These are phyloP conservation scores for Aspergillus olivimuriae DNA, from an alignment of 495 filamentous ascomycete species.

Conservation along the genomic window DNA sequence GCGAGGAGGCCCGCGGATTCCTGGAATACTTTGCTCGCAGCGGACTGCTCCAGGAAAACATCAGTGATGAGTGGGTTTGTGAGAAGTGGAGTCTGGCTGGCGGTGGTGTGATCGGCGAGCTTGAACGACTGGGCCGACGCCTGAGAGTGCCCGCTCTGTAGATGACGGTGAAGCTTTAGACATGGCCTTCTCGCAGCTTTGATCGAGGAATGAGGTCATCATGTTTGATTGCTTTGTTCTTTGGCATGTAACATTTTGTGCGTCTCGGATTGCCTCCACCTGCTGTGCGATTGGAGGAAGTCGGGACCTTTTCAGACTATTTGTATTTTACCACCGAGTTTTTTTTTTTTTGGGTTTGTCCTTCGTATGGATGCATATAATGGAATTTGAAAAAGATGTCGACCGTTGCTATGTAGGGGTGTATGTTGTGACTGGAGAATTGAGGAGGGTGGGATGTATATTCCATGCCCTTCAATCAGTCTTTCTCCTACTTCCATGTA, in stretches of 20 bases:
- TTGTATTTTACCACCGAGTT: conserved; percentile 31
- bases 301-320: conserved; percentile 3
- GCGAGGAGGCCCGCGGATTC: conserved; percentile 66
- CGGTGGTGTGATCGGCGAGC: conserved; percentile 76
- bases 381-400: conserved; percentile 19
- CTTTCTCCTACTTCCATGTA: no score
- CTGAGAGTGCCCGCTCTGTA: conserved; percentile 31
- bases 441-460: no score
- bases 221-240: neutral
- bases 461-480: no score
- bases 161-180: conserved; percentile 9
- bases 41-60: conserved; percentile 62
- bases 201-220: conserved; percentile 1
- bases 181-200: no score
- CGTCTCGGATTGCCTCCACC: neutral
- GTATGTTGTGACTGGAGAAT: neutral
- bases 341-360: conserved; percentile 12
- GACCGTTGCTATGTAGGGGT: neutral
- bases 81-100: conserved; percentile 85
- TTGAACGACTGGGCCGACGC: conserved; percentile 59
- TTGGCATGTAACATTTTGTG: neutral
- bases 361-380: conserved; percentile 36
- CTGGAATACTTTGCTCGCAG: conserved; percentile 93
- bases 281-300: conserved; percentile 2
- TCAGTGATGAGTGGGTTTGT: conserved; percentile 66